These are phyloP conservation scores for Agroathelia rolfsii DNA, from an alignment of 1,284 basidiomycete genomes.

Conservation along the genomic window DNA sequence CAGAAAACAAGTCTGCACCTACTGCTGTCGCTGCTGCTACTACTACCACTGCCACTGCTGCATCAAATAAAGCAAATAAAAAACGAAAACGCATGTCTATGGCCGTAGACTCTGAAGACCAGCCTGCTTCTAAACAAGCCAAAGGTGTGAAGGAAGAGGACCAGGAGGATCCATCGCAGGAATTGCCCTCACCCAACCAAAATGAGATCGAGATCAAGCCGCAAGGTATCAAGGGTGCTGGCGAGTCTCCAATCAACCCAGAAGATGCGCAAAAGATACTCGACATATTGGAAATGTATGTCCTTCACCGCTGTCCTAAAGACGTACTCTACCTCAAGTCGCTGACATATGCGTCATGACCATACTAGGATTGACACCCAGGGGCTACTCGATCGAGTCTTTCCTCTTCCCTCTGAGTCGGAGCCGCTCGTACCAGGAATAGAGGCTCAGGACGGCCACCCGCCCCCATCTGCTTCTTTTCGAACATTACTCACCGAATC, in stretches of 20 bases:
- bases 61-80: conserved; percentile 30
- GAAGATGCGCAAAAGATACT: conserved; percentile 55
- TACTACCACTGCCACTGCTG: conserved; percentile 14
- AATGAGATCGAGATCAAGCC: conserved; percentile 11
- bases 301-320: conserved; percentile 11
- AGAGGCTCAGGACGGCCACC: too few species aligned
- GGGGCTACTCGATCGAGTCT: conserved; percentile 71
- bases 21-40: conserved; percentile 11
- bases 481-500: conserved; percentile 51
- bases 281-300: conserved; percentile 67
- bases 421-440: conserved; percentile 26
- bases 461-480: conserved; percentile 40
- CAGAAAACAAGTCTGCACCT: conserved; percentile 5
- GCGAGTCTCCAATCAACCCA: conserved; percentile 38
- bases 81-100: conserved; percentile 56
- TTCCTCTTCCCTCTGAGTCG: conserved; percentile 37
- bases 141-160: conserved; percentile 29
- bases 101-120: conserved; percentile 31
- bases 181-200: conserved; percentile 13
- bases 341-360: conserved; percentile 20
- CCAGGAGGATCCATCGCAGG: conserved; percentile 19
- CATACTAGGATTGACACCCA: conserved; percentile 64
- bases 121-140: conserved; percentile 35
- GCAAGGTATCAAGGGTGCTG: conserved; percentile 24
- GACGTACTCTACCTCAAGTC: conserved; percentile 6